Percentiles rank a stretch among this genome's conserved stretches.
phyloP scores from a whole-genome alignment of 257 asterid genomes.

The Catharanthus roseus region DNA sequence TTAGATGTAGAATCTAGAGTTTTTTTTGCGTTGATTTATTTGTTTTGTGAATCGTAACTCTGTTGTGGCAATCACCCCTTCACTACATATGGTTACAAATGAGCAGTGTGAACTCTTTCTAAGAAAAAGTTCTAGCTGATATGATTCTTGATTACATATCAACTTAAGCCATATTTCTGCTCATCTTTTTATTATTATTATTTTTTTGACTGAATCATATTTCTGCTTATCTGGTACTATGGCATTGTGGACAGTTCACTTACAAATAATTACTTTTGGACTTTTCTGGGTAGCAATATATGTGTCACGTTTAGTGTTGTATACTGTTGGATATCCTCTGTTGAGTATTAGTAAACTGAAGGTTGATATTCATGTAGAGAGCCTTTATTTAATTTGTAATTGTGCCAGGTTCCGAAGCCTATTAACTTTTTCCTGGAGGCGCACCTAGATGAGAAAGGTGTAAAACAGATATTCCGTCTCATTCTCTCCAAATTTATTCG shows the following conservation, averaged over 20 bases:
- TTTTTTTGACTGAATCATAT: too few relatives aligned
- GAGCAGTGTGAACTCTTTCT: neutral
- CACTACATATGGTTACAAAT: neutral
- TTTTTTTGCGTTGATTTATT: neutral
- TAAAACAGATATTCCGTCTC: constrained; percentile 87
- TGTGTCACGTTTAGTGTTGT: neutral
- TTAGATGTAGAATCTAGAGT: neutral
- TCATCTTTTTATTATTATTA: too few relatives aligned
- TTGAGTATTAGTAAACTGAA: neutral
- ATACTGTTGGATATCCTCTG: neutral
- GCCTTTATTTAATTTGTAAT: neutral
- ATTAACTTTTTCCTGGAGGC: constrained; percentile 66
- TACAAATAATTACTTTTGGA: neutral
- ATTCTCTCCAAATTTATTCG: constrained; percentile 87
- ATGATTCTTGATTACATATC: neutral
- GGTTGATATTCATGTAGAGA: neutral
- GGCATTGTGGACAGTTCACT: neutral
- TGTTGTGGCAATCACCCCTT: neutral
- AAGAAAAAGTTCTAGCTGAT: neutral
- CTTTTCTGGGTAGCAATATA: neutral
- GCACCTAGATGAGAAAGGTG: constrained; percentile 67
- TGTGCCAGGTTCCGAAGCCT: constrained; percentile 82
- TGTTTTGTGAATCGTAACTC: neutral
- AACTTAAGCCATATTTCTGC: too few relatives aligned
- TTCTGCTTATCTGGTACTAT: neutral